Evolutionary conservation across 2,329 filamentous ascomycete genomes (phyloP).

Genomic region (Tympanopsis confertula): DNA sequence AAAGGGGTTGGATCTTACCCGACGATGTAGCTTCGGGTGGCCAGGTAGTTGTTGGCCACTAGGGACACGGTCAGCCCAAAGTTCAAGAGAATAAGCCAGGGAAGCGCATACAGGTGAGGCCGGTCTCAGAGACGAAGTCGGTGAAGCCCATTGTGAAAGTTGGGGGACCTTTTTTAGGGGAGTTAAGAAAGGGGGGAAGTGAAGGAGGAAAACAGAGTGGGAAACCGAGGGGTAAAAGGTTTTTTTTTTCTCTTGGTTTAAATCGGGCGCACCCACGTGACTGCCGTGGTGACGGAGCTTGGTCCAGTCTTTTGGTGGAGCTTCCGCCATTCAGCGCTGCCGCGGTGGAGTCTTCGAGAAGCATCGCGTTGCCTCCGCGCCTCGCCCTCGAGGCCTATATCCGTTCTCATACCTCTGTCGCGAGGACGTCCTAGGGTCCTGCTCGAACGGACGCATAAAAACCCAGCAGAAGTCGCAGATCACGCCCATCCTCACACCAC

Average conservation of each 20-base stretch:
- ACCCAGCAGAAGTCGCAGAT: too few relatives aligned
- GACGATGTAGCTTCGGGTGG: constrained; percentile 59
- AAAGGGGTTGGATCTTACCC: constrained; percentile 41
- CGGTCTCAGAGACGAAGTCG: constrained; percentile 44
- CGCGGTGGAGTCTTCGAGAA: neutral
- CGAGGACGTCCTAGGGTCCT: too few relatives aligned
- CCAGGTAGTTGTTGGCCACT: constrained; percentile 48
- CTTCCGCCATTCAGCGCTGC: neutral
- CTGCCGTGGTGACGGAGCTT: neutral
- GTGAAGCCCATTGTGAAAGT: constrained; percentile 43
- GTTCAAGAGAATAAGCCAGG: constrained; percentile 3
- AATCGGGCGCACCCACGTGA: neutral
- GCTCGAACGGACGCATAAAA: too few relatives aligned
- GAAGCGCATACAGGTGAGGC: constrained; percentile 32
- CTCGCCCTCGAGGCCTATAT: too few relatives aligned
- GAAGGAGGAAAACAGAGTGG: constrained; percentile 3
- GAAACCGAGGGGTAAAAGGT: too few relatives aligned
- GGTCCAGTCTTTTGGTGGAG: neutral
- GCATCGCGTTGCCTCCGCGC: too few relatives aligned
- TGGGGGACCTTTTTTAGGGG: constrained; percentile 8
- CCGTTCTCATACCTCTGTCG: too few relatives aligned
- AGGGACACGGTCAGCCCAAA: constrained; percentile 2
- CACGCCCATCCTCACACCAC: too few relatives aligned
- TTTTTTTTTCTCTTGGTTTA: neutral
- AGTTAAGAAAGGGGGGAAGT: constrained; percentile 10